Evolutionary conservation across 805 yeast species (phyloP), one percentile per base, ranked within the genome.

Genomic region (Wickerhamomyces mucosus): DNA sequence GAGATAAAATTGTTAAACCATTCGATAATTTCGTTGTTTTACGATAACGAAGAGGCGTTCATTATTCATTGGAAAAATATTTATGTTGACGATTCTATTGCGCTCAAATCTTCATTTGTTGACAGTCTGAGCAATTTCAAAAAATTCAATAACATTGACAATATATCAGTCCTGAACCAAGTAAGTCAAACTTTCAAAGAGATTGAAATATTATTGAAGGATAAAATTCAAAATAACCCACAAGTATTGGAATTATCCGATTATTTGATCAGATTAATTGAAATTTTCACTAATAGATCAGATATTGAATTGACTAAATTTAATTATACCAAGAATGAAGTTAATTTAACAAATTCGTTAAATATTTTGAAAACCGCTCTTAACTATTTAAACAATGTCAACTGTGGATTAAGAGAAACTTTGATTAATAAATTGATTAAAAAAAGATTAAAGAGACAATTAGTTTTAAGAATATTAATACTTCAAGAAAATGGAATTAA

Each of bases 391-490:
- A 28, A 41, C 13, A 43, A 43, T 16, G 38, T 42, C 1, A 46
- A 44, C 26, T 48, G 48, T 27, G 55, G 55, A 4, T 29, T 50
- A 15, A 31, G 53, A 28, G 55, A 50, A 29, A 29, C 41, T 0
- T 26, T 37, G 0, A 11, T 33, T n/a, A 45, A 45, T 25, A 44
- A 35, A 27, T 21, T 48, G 5, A 33, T 21, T 13, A 38, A 50
- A 15, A 45, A 44, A 31, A 47, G 43, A 22, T 13, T 36, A 3
- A 37, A 36, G 18, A 37, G 53, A 16, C 50, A 47, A 26, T 47
- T 49, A 24, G 35, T 46, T 3, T 31, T 41, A 1, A 21, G 55
- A 9, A 29, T 50, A 11, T 36, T 47, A 8, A 17, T 48, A 3
- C 15, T 50, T 10, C 16, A 23, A 23, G 26, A 23, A 5, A 5